Evolutionary conservation across 2,329 filamentous ascomycete species (phyloP).

Genomic region (Colletotrichum paranaense): DNA sequence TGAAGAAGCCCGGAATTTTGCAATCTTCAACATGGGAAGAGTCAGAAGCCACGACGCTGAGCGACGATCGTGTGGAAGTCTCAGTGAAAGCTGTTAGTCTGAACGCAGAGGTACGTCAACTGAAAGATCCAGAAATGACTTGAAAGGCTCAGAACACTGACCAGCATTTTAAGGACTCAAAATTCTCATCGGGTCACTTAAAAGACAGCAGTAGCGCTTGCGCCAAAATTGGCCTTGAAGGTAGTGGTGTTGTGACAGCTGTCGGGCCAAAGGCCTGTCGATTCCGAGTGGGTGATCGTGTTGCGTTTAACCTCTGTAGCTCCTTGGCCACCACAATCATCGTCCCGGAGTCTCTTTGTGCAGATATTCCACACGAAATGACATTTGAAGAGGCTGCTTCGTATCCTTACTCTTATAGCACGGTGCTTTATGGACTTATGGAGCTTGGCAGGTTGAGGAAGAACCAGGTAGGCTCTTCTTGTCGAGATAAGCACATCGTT

Average conservation of each 20-base stretch:
- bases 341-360: conserved; percentile 1
- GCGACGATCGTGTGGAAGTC: neutral
- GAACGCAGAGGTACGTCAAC: neutral
- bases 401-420: conserved; percentile 44
- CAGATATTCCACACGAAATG: conserved; percentile 43
- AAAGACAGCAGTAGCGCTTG: conserved; percentile 22
- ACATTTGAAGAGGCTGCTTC: conserved; percentile 43
- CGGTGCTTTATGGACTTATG: conserved; percentile 41
- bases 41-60: neutral
- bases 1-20: neutral
- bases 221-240: conserved; percentile 35
- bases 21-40: conserved; percentile 5
- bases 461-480: conserved; percentile 30
- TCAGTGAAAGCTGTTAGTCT: conserved; percentile 10
- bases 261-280: neutral
- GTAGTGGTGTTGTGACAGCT: conserved; percentile 12
- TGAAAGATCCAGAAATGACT: neutral
- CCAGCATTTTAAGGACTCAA: conserved; percentile 23
- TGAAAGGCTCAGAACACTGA: neutral
- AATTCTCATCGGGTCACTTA: neutral
- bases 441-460: conserved; percentile 37
- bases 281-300: conserved; percentile 46
- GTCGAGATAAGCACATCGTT: too few species aligned
- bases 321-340: neutral
- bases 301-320: conserved; percentile 37